phyloP scores from a whole-genome alignment of 2,329 filamentous ascomycete genomes.

The Chaetomiaceae sp. region DNA sequence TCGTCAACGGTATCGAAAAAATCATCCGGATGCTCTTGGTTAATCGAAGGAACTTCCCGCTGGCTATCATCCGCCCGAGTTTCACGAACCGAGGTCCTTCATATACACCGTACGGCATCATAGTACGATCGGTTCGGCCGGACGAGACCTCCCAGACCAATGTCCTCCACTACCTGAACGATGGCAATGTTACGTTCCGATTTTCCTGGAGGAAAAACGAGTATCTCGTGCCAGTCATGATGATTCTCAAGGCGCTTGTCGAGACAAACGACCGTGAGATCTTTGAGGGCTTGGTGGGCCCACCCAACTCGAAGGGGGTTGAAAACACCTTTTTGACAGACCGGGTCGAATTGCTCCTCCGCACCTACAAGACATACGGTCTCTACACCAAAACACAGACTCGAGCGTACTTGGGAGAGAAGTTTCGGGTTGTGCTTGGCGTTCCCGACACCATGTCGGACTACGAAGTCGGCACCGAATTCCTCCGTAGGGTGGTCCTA shows the following conservation, averaged over 20 bases:
- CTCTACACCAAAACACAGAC: slow-evolving; percentile 79
- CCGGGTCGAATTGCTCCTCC: slow-evolving; percentile 82
- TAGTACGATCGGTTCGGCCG: slow-evolving; percentile 87
- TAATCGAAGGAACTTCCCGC: slow-evolving; percentile 86
- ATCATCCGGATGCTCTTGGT: slow-evolving; percentile 89
- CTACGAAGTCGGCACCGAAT: slow-evolving; percentile 86
- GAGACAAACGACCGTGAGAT: slow-evolving; percentile 97
- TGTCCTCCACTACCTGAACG: slow-evolving; percentile 88
- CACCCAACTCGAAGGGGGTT: slow-evolving; percentile 68
- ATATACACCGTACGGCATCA: slow-evolving; percentile 87
- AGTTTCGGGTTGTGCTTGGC: slow-evolving; percentile 83
- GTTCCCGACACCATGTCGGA: slow-evolving; percentile 80
- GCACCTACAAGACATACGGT: slow-evolving; percentile 88
- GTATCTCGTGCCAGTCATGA: slow-evolving; percentile 91
- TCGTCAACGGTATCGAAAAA: slow-evolving; percentile 97
- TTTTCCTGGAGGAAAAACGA: slow-evolving; percentile 99
- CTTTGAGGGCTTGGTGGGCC: slow-evolving; percentile 86
- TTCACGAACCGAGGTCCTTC: slow-evolving; percentile 82
- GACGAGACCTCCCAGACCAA: slow-evolving; percentile 98
- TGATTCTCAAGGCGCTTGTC: slow-evolving; percentile 90
- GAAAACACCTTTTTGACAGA: slow-evolving; percentile 92
- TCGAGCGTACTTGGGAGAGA: slow-evolving; percentile 79
- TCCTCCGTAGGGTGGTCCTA: slow-evolving; percentile 82
- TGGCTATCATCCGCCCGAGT: slow-evolving; percentile 87
- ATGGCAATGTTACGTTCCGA: slow-evolving; percentile 93